These are phyloP conservation scores for Suillus subaureus DNA, from an alignment of 768 basidiomycete species.

Conservation along the genomic window DNA sequence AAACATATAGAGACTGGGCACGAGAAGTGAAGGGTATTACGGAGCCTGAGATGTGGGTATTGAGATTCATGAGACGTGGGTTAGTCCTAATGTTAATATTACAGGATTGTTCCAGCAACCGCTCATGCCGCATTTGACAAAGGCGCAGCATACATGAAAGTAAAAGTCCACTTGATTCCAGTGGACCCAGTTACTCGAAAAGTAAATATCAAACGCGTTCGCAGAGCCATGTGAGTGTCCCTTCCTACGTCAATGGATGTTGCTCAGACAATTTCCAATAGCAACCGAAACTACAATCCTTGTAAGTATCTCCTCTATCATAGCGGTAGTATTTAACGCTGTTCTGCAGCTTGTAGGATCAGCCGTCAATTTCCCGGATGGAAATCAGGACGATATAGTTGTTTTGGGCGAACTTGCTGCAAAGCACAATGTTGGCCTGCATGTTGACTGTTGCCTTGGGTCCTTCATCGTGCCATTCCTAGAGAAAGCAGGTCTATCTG, in stretches of 20 bases:
- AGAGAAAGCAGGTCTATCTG: slow-evolving; percentile 71
- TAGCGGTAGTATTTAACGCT: neutral
- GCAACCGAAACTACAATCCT: slow-evolving; percentile 89
- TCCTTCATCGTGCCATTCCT: slow-evolving; percentile 95
- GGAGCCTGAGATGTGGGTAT: slow-evolving; percentile 85
- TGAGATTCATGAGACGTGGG: neutral
- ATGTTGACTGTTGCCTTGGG: slow-evolving; percentile 95
- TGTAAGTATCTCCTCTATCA: slow-evolving; percentile 41
- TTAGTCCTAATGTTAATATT: neutral
- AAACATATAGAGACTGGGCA: slow-evolving; percentile 95
- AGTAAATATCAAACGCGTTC: slow-evolving; percentile 75
- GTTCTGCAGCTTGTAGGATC: slow-evolving; percentile 75
- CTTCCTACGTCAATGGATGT: neutral
- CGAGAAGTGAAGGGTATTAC: slow-evolving; percentile 81
- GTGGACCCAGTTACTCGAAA: slow-evolving; percentile 77
- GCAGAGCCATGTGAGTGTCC: slow-evolving; percentile 79
- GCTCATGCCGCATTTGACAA: slow-evolving; percentile 98
- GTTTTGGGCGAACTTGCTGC: slow-evolving; percentile 75
- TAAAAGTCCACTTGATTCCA: slow-evolving; percentile 89
- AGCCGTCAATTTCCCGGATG: slow-evolving; percentile 83
- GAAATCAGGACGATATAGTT: slow-evolving; percentile 84
- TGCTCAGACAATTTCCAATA: slow-evolving; percentile 29
- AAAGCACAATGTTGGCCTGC: slow-evolving; percentile 77
- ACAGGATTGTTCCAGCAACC: slow-evolving; percentile 78
- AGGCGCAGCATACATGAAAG: slow-evolving; percentile 80